A percentile compares a stretch with the other conserved stretches of the same genome.
These are phyloP conservation scores for Lentinula raphanica DNA, from an alignment of 768 basidiomycete species.

Conservation along the genomic window DNA sequence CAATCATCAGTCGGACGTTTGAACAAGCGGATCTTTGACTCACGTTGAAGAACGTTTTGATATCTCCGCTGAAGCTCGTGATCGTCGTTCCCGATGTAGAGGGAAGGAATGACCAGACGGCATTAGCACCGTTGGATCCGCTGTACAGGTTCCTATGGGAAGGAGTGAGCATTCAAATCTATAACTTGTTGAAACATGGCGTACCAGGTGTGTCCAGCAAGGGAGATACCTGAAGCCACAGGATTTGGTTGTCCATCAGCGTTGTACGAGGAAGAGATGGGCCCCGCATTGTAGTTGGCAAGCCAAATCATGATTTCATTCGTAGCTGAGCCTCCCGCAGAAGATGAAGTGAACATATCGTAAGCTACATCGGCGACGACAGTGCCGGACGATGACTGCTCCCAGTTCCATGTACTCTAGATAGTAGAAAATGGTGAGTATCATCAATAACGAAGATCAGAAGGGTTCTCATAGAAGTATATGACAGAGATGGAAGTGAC, in stretches of 20 bases:
- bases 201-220: constrained; percentile 51
- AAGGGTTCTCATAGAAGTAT: background rate
- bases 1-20: background rate
- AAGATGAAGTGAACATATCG: constrained; percentile 57
- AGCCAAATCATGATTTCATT: constrained; percentile 67
- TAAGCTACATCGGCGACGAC: constrained; percentile 55
- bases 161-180: background rate
- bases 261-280: constrained; percentile 48
- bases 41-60: constrained; percentile 4
- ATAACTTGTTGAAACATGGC: background rate
- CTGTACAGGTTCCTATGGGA: constrained; percentile 3
- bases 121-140: constrained; percentile 1
- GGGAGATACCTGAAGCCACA: constrained; percentile 34
- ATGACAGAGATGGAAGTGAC: background rate
- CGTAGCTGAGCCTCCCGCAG: constrained; percentile 40
- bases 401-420: constrained; percentile 56
- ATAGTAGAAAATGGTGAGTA: background rate
- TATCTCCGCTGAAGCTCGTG: constrained; percentile 5
- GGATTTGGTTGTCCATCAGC: constrained; percentile 42
- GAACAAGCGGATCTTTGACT: background rate
- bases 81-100: background rate
- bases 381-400: constrained; percentile 32
- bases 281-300: constrained; percentile 50
- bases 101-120: constrained; percentile 2
- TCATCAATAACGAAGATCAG: background rate